phyloP scores from a whole-genome alignment of 2,329 filamentous ascomycete species.

The Aureobasidium sp. region DNA sequence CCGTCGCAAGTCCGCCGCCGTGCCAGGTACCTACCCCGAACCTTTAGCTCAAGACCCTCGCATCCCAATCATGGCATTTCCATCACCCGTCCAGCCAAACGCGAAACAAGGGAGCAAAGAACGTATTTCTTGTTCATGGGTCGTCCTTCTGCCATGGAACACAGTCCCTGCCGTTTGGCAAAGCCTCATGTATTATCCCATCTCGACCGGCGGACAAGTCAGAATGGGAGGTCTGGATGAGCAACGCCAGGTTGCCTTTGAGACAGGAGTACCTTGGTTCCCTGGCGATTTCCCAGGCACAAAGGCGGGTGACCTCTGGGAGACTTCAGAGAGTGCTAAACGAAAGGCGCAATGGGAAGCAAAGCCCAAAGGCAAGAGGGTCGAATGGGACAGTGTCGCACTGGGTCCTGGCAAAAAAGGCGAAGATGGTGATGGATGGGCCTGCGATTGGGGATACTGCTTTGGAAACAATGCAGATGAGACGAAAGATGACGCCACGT shows the following conservation, averaged over 20 bases:
- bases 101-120: slow-evolving; percentile 25
- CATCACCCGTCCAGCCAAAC: slow-evolving; percentile 25
- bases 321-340: slow-evolving; percentile 53
- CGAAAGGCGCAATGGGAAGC: slow-evolving; percentile 61
- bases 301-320: slow-evolving; percentile 69
- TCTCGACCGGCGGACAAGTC: slow-evolving; percentile 71
- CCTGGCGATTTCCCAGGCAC: slow-evolving; percentile 78
- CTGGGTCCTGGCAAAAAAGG: slow-evolving; percentile 67
- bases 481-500: not conserved
- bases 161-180: slow-evolving; percentile 83
- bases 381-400: slow-evolving; percentile 65
- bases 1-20: slow-evolving; percentile 56
- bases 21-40: slow-evolving; percentile 54
- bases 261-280: slow-evolving; percentile 71
- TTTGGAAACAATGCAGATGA: not conserved
- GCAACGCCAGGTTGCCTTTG: slow-evolving; percentile 70
- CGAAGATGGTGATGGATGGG: slow-evolving; percentile 73
- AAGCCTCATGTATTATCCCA: slow-evolving; percentile 69
- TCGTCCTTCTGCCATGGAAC: slow-evolving; percentile 79
- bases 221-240: slow-evolving; percentile 77
- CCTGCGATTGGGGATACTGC: slow-evolving; percentile 58
- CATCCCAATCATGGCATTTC: slow-evolving; percentile 66
- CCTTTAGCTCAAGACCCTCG: slow-evolving; percentile 54
- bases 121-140: slow-evolving; percentile 60
- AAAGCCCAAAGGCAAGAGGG: slow-evolving; percentile 71